phyloP scores from a whole-genome alignment of 192 early-diverging fungal species.

The Phycomyces blakesleeanus region DNA sequence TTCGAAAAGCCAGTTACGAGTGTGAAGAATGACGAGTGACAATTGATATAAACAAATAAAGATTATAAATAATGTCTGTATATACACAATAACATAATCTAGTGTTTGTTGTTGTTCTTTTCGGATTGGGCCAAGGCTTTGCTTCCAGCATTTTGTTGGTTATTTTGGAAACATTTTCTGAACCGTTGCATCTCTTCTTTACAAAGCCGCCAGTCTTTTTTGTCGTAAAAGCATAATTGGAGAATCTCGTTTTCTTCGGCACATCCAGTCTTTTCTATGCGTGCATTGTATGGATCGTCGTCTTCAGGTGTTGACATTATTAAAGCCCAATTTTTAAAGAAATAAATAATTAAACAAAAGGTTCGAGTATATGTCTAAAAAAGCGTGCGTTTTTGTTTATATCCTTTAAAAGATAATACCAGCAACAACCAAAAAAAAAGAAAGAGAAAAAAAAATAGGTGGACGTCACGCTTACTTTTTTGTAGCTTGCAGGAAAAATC shows the following conservation, averaged over 20 bases:
- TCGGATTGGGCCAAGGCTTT: conserved; percentile 9
- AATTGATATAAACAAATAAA: neutral
- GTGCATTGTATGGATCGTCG: conserved; percentile 76
- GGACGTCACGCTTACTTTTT: too few species aligned
- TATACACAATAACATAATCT: neutral
- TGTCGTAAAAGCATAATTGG: conserved; percentile 80
- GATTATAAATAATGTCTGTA: neutral
- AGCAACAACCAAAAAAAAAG: too few species aligned
- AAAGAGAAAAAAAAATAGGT: too few species aligned
- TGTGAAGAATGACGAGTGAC: conserved; percentile 25
- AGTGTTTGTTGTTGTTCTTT: neutral
- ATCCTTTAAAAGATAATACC: too few species aligned
- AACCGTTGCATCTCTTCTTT: conserved; percentile 74
- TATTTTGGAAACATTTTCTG: conserved; percentile 66
- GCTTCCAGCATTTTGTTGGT: conserved; percentile 27
- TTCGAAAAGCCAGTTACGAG: conserved; percentile 23
- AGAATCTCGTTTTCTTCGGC: conserved; percentile 74
- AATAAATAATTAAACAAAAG: too few species aligned
- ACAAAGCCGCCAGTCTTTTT: conserved; percentile 86
- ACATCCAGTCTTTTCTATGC: conserved; percentile 80
- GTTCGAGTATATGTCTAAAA: too few species aligned
- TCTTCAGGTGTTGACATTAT: conserved; percentile 38
- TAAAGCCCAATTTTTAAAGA: too few species aligned
- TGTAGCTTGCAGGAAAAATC: too few species aligned
- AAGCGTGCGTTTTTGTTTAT: too few species aligned